Conservation (phyloP, 352 stramenopile species). For the Globisporangium uncinulatum region DNA sequence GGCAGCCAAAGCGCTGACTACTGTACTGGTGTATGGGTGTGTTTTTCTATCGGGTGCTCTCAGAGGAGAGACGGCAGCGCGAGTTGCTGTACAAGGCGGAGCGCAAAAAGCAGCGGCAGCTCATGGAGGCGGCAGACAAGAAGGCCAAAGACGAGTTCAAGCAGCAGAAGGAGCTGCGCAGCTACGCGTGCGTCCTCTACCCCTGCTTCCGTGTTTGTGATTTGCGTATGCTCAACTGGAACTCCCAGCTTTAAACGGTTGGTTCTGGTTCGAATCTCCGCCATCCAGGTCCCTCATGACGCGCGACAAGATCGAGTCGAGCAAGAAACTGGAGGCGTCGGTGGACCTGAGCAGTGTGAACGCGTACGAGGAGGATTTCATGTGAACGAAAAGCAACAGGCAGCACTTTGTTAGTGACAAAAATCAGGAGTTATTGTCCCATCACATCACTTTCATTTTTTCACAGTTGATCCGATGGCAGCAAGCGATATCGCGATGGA, state of each 20-base stretch:
- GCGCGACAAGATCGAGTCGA: conserved; percentile 57
- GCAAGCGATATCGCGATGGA: neutral
- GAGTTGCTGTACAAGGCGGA: conserved; percentile 69
- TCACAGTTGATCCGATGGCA: neutral
- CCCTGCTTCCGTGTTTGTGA: neutral
- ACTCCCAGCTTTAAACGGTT: too few species aligned
- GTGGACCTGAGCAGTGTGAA: conserved; percentile 23
- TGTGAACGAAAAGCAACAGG: conserved; percentile 21
- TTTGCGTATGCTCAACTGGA: too few species aligned
- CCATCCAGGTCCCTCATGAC: conserved; percentile 43
- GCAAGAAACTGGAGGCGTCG: conserved; percentile 17
- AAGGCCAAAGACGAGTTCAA: conserved; percentile 58
- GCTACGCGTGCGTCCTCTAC: conserved; percentile 50
- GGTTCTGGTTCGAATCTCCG: neutral
- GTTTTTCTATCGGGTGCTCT: conserved; percentile 1
- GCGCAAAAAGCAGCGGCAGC: conserved; percentile 61
- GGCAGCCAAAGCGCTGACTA: too few species aligned
- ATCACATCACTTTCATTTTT: neutral
- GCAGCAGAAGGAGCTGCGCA: conserved; percentile 70
- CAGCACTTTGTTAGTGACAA: neutral
- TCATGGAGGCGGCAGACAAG: conserved; percentile 39
- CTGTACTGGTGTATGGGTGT: neutral
- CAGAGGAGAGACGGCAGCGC: conserved; percentile 58
- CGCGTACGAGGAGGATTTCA: conserved; percentile 78
- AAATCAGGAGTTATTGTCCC: too few species aligned